A percentile compares a stretch with the other conserved stretches of the same genome.
Evolutionary conservation across 2,329 filamentous ascomycete species (phyloP).

Genomic region (Ophiostoma fasciatum): DNA sequence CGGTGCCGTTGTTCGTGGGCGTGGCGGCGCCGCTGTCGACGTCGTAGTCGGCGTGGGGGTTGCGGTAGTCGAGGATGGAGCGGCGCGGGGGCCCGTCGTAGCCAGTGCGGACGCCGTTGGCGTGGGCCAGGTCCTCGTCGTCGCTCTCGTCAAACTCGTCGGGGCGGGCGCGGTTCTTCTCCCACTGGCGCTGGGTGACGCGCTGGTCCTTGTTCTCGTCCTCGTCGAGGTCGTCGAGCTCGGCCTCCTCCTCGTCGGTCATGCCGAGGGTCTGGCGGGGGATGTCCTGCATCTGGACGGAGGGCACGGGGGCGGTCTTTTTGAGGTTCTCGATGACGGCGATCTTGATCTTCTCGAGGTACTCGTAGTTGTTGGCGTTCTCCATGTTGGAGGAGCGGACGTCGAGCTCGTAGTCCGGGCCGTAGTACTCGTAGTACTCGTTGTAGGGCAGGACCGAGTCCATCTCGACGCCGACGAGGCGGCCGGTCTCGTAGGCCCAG

Average conservation of each 20-base stretch:
- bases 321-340: slow-evolving; percentile 75
- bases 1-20: slow-evolving; percentile 1
- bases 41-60: slow-evolving; percentile 28
- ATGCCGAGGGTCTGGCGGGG: slow-evolving; percentile 47
- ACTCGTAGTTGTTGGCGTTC: slow-evolving; percentile 74
- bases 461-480: slow-evolving; percentile 73
- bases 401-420: slow-evolving; percentile 78
- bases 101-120: slow-evolving; percentile 57
- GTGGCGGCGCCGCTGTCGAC: slow-evolving; percentile 11
- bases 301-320: slow-evolving; percentile 74
- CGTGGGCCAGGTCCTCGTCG: slow-evolving; percentile 64
- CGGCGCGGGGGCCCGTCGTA: slow-evolving; percentile 28
- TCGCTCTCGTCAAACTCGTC: slow-evolving; percentile 81
- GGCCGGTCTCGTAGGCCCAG: slow-evolving; percentile 93
- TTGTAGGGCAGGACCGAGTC: slow-evolving; percentile 79
- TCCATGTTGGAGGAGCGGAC: slow-evolving; percentile 80
- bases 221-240: slow-evolving; percentile 57
- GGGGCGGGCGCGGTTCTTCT: slow-evolving; percentile 59
- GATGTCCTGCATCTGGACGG: slow-evolving; percentile 77
- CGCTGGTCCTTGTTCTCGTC: slow-evolving; percentile 77
- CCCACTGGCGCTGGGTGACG: slow-evolving; percentile 67
- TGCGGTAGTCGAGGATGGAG: slow-evolving; percentile 36
- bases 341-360: slow-evolving; percentile 68
- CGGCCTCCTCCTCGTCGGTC: slow-evolving; percentile 52
- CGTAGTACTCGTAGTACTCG: slow-evolving; percentile 96